Conservation (phyloP, 257 asterid species). For the Penstemon eatonii region DNA sequence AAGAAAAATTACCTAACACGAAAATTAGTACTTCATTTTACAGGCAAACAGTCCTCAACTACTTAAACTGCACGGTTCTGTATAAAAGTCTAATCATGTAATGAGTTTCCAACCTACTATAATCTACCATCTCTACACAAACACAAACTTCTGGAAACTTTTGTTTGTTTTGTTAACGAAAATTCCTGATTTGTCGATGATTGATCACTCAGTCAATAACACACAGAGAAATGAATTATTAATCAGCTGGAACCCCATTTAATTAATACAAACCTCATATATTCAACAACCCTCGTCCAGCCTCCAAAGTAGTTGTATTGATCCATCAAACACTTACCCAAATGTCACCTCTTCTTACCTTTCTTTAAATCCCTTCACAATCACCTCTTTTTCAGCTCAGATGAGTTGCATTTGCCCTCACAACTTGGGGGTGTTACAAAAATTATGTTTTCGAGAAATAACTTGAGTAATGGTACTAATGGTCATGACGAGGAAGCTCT, state of each 20-base stretch:
- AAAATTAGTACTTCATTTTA: too few relatives aligned
- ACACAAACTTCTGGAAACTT: neutral
- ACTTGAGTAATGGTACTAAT: conserved; percentile 27
- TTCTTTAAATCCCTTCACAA: conserved; percentile 34
- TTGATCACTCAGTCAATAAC: neutral
- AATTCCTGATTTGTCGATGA: conserved; percentile 3
- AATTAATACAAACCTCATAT: conserved; percentile 31
- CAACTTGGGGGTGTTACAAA: conserved; percentile 34
- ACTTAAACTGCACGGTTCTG: conserved; percentile 25
- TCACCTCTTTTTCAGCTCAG: neutral
- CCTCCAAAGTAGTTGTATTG: conserved; percentile 55
- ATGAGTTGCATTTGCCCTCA: conserved; percentile 17
- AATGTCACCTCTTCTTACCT: conserved; percentile 19
- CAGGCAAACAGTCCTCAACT: conserved; percentile 42
- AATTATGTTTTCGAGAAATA: conserved; percentile 39
- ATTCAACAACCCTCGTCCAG: conserved; percentile 44
- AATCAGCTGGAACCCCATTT: neutral
- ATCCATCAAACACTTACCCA: conserved; percentile 41
- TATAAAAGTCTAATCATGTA: conserved; percentile 13
- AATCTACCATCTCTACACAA: conserved; percentile 24
- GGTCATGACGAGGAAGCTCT: conserved; percentile 61
- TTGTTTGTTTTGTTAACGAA: conserved; percentile 21
- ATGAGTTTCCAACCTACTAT: conserved; percentile 33
- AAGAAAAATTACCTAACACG: too few relatives aligned
- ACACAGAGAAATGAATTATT: neutral